Percentiles rank a stretch among this genome's conserved stretches.
Evolutionary conservation across 164 flowering plant species (phyloP).

Genomic region (Macadamia integrifolia): DNA sequence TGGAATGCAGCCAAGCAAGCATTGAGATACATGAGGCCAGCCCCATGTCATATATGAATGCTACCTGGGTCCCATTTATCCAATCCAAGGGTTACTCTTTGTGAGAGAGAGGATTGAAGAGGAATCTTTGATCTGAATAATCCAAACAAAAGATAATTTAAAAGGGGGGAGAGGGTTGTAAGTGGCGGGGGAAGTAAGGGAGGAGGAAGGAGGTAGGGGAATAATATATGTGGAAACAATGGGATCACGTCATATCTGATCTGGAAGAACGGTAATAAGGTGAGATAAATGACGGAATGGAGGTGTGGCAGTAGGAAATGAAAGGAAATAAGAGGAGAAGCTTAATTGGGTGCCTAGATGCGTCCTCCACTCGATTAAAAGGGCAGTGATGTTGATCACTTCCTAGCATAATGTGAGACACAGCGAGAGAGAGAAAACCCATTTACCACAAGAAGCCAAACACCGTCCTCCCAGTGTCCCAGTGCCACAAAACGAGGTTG

Average conservation of each 20-base stretch:
- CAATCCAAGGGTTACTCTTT: neutral
- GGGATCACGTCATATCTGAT: neutral
- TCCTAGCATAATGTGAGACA: neutral
- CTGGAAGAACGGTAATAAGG: neutral
- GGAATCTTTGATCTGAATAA: neutral
- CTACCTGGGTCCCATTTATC: too few relatives aligned
- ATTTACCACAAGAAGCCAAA: neutral
- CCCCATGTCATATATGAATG: too few relatives aligned
- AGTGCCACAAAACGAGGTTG: neutral
- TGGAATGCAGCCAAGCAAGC: neutral
- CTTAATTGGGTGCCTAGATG: neutral
- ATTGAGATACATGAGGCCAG: neutral
- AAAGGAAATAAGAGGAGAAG: neutral
- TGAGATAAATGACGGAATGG: neutral
- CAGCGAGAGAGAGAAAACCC: neutral
- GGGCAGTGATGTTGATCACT: constrained; percentile 15
- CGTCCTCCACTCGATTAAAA: constrained; percentile 13
- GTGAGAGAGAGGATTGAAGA: neutral
- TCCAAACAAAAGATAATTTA: too few relatives aligned
- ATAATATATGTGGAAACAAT: neutral
- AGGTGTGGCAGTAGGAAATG: too few relatives aligned
- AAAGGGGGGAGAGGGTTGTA: too few relatives aligned
- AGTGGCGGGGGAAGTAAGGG: too few relatives aligned
- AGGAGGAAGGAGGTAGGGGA: neutral
- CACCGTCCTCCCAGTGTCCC: neutral